Base-by-base conservation (phyloP, 371 early-diverging fungal species). In the Dichotomocladium elegans region DNA sequence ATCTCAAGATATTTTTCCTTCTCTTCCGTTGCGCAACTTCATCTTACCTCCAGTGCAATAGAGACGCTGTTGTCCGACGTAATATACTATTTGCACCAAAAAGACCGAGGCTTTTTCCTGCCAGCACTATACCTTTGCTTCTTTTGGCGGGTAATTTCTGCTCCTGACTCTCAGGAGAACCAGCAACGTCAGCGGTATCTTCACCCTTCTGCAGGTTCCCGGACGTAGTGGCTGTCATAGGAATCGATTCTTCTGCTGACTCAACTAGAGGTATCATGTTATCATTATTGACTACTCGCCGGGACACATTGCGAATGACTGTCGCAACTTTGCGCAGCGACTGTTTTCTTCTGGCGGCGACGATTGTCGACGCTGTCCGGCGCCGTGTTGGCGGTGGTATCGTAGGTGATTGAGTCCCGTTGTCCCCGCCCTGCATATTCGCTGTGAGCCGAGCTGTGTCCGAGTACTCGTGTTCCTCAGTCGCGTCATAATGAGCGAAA, bases 401-500 rank as follows among this genome's bases (percentile, higher is more conserved):
- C 21, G 51, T 15, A 40, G 47, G 34, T 22, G 46, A 29, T 34
- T 41, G 41, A 34, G 40, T 43, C 8, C 29, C 22, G 1, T 44
- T 44, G 35, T 52, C 51, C n/a, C 58, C 43, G 4, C 47, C 57
- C 14, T 64, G 64, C 19, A 55, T 63, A 26, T 74, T 64, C 10
- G 58, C 50, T 22, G 74, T 74, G 15, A 74, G 51, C 41, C 66
- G 17, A 1, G 74, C 70, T 4, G 70, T 74, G 44, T 74, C 74
- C 28, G 74, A 66, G 41, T 68, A 67, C 17, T 66, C 63, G 12
- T 57, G 57, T 26, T 69, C 64, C 10, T 48, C 44, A 5, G 12
- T 51, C 10, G 43, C 35, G 34, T 45, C 45, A 15, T 51, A 35
- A 3, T 47, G 46, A 21, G n/a, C 25, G 5, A 41, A 11, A 15